These are phyloP conservation scores for Psilocybe tampanensis DNA, from an alignment of 768 basidiomycete species.

Conservation along the genomic window DNA sequence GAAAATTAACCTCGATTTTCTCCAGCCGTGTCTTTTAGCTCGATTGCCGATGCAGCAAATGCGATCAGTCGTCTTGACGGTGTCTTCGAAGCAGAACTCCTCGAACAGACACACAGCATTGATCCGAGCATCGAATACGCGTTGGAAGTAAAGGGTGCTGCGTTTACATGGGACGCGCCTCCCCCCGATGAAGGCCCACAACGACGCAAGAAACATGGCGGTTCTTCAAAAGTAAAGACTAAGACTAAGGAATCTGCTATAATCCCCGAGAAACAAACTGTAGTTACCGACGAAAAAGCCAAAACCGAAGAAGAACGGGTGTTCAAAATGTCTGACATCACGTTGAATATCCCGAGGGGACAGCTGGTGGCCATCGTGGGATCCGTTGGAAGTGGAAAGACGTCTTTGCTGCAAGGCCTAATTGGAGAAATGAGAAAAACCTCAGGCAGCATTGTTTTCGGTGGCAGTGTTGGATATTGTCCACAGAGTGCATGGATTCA, in stretches of 20 bases:
- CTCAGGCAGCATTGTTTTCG: slow-evolving; percentile 66
- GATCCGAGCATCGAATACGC: slow-evolving; percentile 64
- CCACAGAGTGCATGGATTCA: slow-evolving; percentile 93
- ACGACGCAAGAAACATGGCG: slow-evolving; percentile 12
- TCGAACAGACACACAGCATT: slow-evolving; percentile 57
- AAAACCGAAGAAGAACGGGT: slow-evolving; percentile 41
- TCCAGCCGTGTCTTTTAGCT: slow-evolving; percentile 67
- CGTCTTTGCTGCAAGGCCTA: slow-evolving; percentile 70
- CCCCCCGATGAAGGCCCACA: slow-evolving; percentile 48
- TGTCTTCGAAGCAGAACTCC: slow-evolving; percentile 84
- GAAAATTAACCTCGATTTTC: slow-evolving; percentile 1
- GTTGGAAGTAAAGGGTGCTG: slow-evolving; percentile 64
- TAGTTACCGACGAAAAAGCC: slow-evolving; percentile 26
- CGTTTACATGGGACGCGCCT: slow-evolving; percentile 88
- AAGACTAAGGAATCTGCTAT: slow-evolving; percentile 27
- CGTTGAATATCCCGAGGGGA: slow-evolving; percentile 71
- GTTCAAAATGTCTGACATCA: slow-evolving; percentile 69
- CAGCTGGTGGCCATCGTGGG: slow-evolving; percentile 86
- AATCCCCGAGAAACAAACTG: slow-evolving; percentile 28
- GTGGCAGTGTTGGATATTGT: slow-evolving; percentile 80
- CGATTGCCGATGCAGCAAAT: slow-evolving; percentile 85
- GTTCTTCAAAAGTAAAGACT: slow-evolving; percentile 15
- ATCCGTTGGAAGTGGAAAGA: slow-evolving; percentile 74
- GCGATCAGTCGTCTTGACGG: slow-evolving; percentile 76
- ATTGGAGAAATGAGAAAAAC: slow-evolving; percentile 85